A percentile compares a stretch with the other conserved stretches of the same genome.
Conservation (phyloP, 2,329 filamentous ascomycete species). For the Sordariomycetes sp. region DNA sequence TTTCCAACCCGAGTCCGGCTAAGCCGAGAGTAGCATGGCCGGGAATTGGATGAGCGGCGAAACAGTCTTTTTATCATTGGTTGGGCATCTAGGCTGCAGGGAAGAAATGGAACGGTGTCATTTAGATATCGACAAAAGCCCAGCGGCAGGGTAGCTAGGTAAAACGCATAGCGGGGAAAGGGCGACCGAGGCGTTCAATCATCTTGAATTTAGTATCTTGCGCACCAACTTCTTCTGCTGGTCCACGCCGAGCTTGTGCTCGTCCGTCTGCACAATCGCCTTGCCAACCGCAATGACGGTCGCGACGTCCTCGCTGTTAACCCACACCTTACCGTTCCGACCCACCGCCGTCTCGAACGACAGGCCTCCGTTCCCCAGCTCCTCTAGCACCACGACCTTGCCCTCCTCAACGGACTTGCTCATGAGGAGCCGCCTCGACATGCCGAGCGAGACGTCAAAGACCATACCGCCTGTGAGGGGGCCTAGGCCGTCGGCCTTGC, state of each 20-base stretch:
- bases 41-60: not conserved
- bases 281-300: conserved; percentile 67
- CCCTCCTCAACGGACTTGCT: conserved; percentile 47
- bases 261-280: conserved; percentile 67
- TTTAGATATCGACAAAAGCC: not conserved
- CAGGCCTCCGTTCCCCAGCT: conserved; percentile 61
- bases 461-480: conserved; percentile 77
- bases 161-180: not conserved
- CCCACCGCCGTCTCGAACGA: conserved; percentile 91
- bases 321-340: conserved; percentile 85
- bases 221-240: conserved; percentile 59
- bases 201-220: conserved; percentile 38
- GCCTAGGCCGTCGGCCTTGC: conserved; percentile 79
- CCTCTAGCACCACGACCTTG: conserved; percentile 62
- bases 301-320: conserved; percentile 63
- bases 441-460: conserved; percentile 64
- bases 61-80: not conserved
- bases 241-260: conserved; percentile 46
- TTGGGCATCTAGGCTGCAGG: not conserved
- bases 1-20: not conserved
- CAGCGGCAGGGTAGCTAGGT: not conserved
- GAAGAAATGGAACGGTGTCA: not conserved
- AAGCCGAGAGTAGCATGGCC: not conserved
- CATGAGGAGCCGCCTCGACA: conserved; percentile 69
- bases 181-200: not conserved